Conservation (phyloP, 305 asterid genomes). For the Rubia balearica region DNA sequence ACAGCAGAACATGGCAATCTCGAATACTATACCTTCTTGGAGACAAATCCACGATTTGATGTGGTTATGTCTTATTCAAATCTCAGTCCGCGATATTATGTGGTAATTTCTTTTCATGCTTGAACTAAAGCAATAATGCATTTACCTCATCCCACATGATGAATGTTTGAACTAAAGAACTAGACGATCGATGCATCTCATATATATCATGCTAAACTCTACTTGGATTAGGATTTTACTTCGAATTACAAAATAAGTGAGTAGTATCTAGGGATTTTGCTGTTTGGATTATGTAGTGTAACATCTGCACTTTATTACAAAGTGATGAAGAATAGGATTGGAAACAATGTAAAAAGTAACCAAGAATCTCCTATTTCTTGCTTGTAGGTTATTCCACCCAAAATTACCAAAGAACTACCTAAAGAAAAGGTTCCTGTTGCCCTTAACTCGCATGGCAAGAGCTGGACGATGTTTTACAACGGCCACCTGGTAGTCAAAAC, state of each 20-base stretch:
- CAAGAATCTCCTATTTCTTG: neutral
- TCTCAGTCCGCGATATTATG: neutral
- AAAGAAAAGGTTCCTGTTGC: constrained; percentile 21
- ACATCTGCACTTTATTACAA: neutral
- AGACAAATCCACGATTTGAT: constrained; percentile 27
- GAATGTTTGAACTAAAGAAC: neutral
- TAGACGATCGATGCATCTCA: too few relatives aligned
- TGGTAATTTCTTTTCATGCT: constrained; percentile 24
- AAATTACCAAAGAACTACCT: neutral
- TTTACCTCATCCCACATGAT: too few relatives aligned
- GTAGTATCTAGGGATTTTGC: too few relatives aligned
- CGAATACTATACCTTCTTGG: constrained; percentile 22
- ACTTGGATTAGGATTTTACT: neutral
- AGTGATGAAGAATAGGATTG: neutral
- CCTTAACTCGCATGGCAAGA: constrained; percentile 30
- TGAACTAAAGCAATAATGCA: too few relatives aligned
- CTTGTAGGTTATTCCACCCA: constrained; percentile 27
- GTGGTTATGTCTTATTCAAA: constrained; percentile 23
- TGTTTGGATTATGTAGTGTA: too few relatives aligned
- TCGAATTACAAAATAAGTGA: neutral
- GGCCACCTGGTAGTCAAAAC: constrained; percentile 2
- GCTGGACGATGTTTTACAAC: constrained; percentile 24
- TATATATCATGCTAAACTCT: neutral
- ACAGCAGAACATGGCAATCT: constrained; percentile 25
- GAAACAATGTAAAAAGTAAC: neutral